phyloP scores from a whole-genome alignment of 176 grass and related monocot species.

The Eremochloa ophiuroides region DNA sequence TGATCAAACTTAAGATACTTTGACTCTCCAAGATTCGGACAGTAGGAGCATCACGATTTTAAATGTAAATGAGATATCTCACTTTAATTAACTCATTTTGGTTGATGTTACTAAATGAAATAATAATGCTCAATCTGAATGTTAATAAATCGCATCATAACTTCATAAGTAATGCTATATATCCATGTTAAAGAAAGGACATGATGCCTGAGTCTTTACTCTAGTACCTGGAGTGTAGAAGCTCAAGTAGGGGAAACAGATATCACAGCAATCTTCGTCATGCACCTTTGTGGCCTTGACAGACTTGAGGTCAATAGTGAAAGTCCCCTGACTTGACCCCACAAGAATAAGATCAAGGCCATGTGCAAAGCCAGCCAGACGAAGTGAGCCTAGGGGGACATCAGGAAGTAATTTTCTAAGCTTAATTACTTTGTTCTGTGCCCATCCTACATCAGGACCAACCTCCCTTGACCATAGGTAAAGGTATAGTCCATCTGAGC shows the following conservation, averaged over 20 bases:
- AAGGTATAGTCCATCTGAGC: too few relatives aligned
- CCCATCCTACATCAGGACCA: neutral
- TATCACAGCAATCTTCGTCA: rapidly evolving
- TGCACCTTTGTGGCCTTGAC: neutral
- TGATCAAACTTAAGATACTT: too few relatives aligned
- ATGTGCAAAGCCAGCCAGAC: neutral
- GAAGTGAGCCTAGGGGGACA: neutral
- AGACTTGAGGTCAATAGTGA: conserved; percentile 10
- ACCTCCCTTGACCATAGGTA: neutral
- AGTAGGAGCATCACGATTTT: too few relatives aligned
- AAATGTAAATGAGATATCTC: too few relatives aligned
- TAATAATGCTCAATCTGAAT: neutral
- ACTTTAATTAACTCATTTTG: too few relatives aligned
- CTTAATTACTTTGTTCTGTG: neutral
- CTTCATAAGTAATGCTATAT: neutral
- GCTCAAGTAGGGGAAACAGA: neutral
- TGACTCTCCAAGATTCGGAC: too few relatives aligned
- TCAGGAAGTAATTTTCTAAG: neutral
- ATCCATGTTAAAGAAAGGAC: neutral
- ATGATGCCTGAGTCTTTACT: neutral
- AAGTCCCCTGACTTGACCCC: neutral
- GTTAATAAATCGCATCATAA: neutral
- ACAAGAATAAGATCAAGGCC: neutral
- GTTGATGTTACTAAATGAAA: too few relatives aligned
- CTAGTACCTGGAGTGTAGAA: conserved; percentile 21